Base-by-base conservation (phyloP, 257 asterid genomes). In the Thymus mandschuricus region DNA sequence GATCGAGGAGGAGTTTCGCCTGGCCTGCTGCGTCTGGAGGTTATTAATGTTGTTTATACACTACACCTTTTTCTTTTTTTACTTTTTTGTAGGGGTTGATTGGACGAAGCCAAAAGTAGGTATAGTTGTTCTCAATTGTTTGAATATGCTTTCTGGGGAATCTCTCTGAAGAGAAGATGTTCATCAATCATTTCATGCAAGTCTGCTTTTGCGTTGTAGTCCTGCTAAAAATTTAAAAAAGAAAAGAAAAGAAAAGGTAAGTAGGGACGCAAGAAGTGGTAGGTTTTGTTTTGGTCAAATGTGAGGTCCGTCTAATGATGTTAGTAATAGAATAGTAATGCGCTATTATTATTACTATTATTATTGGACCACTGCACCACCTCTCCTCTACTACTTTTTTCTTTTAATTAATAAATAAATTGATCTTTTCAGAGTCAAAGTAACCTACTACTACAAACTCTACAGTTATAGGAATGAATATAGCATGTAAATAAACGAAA, bases 51-150 rank as follows among this genome's bases (percentile, higher is more conserved):
- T 35, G 55, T 35, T 12, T 68, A 3, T 28, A 8, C 41, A 27
- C 21, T 21, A 21, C 21, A 21, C 21, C 21, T 21, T 21, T 21
- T 21, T 21, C 21, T 21, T 21, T 21, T 8, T 40, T 60, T 11
- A 12, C n/a, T 29, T 60, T 12, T 38, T 3, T 41, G 55, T 57
- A 28, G 66, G 56, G 57, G 75, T 12, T 70, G 67, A 61, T 40
- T 34, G 67, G 66, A 61, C 27, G 29, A 38, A 38, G 45, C 55
- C 31, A 61, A 72, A 60, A 71, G 60, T 52, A 48, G 68, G 35
- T 33, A 13, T 10, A 10, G 30, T 27, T 49, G 8, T 6, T 13
- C 54, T 29, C 12, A 8, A n/a, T 8, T 35, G 45, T 21, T 40
- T 35, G 50, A 61, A 61, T 38, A 38, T 61, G 21, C 66, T 38